Evolutionary conservation across 371 early-diverging fungal species (phyloP).

Genomic region (Phascolomyces articulosus): DNA sequence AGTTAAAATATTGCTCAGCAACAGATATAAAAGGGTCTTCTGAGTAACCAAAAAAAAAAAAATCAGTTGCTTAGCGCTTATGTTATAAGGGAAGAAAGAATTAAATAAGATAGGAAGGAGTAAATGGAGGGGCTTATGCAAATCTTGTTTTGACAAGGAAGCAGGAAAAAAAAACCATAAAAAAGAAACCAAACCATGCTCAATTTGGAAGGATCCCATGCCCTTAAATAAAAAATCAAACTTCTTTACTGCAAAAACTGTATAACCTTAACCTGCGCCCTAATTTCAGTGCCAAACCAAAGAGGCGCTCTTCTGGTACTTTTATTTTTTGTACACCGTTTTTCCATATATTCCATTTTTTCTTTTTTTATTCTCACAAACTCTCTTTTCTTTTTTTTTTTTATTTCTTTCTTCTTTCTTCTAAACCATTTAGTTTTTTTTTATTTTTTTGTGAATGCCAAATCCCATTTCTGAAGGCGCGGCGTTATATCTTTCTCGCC

Average conservation of each 20-base stretch:
- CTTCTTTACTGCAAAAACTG: background rate
- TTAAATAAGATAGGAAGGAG: too few species aligned
- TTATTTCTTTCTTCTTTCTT: background rate
- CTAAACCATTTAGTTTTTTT: background rate
- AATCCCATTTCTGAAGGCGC: constrained; percentile 37
- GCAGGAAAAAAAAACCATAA: background rate
- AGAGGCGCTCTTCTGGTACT: background rate
- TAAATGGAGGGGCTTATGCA: background rate
- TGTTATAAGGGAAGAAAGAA: too few species aligned
- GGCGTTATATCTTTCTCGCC: constrained; percentile 25
- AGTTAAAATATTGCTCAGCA: too few species aligned
- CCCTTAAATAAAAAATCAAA: background rate
- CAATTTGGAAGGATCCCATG: background rate
- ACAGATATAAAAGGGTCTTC: too few species aligned
- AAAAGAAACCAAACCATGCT: background rate
- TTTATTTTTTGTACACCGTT: background rate
- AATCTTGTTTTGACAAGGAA: background rate
- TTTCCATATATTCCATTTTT: background rate
- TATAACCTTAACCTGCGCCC: background rate
- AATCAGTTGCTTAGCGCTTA: too few species aligned
- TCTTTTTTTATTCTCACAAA: background rate
- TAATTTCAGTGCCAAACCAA: background rate
- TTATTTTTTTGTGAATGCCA: constrained; percentile 19
- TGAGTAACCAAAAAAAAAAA: too few species aligned
- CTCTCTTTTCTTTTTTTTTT: background rate